These are phyloP conservation scores for Mortierella sp. DNA, from an alignment of 371 early-diverging fungal species.

Conservation along the genomic window DNA sequence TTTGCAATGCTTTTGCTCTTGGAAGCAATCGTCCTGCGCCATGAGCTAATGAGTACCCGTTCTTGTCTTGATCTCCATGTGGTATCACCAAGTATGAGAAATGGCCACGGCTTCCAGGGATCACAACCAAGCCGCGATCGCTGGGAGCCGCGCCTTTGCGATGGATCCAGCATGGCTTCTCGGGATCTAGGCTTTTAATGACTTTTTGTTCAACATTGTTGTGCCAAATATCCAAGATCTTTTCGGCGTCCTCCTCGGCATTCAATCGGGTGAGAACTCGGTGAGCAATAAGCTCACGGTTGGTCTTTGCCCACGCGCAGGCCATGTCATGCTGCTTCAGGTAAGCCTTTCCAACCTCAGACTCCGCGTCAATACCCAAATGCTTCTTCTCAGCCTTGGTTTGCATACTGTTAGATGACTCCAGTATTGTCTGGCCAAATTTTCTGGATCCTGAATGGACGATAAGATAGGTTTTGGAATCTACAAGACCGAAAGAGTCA, in stretches of 20 bases:
- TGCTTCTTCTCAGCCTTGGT: constrained; percentile 43
- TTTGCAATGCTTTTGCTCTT: constrained; percentile 59
- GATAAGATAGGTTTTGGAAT: constrained; percentile 53
- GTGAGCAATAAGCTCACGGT: constrained; percentile 63
- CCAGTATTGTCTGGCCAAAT: constrained; percentile 63
- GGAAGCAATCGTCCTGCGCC: constrained; percentile 66
- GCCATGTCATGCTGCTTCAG: constrained; percentile 60
- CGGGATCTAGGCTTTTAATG: constrained; percentile 28
- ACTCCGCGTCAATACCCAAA: constrained; percentile 32
- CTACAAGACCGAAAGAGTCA: constrained; percentile 28
- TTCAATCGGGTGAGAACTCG: constrained; percentile 57
- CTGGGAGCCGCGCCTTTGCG: constrained; percentile 71
- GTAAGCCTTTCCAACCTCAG: constrained; percentile 44
- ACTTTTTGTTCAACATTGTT: constrained; percentile 59
- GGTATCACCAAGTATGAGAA: constrained; percentile 64
- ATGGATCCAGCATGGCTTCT: constrained; percentile 53
- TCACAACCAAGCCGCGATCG: constrained; percentile 64
- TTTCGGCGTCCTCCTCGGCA: constrained; percentile 47
- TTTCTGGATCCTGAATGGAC: constrained; percentile 66
- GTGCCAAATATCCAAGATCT: constrained; percentile 67
- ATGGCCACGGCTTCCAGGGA: constrained; percentile 67
- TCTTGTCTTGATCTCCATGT: constrained; percentile 46
- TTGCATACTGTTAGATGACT: constrained; percentile 45
- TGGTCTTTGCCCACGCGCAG: constrained; percentile 61
- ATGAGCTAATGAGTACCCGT: constrained; percentile 65